These are phyloP conservation scores for Paramecium sexaurelia DNA, from an alignment of 73 alveolate genomes.

Conservation along the genomic window DNA sequence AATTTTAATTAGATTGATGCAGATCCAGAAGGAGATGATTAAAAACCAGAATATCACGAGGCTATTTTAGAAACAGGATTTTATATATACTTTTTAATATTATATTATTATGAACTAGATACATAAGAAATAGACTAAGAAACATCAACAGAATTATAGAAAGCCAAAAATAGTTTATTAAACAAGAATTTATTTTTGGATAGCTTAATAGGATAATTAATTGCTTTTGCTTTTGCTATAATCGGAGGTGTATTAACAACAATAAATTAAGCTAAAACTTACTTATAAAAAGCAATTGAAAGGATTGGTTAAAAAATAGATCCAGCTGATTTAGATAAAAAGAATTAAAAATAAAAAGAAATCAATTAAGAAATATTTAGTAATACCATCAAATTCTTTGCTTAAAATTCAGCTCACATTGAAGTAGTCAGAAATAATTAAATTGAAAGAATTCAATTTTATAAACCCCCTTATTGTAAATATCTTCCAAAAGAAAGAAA, in stretches of 20 bases:
- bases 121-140: constrained; percentile 73
- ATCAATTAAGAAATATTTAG: constrained; percentile 55
- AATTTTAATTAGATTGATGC: constrained; percentile 3
- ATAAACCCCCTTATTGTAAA: constrained; percentile 54
- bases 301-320: constrained; percentile 33
- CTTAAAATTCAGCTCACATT: constrained; percentile 56
- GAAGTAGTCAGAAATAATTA: constrained; percentile 61
- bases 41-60: constrained; percentile 64
- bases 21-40: constrained; percentile 3
- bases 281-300: constrained; percentile 7
- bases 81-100: constrained; percentile 74
- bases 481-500: constrained; percentile 63
- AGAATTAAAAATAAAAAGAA: neutral
- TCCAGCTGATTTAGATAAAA: neutral
- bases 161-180: constrained; percentile 37
- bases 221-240: constrained; percentile 40
- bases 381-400: constrained; percentile 53
- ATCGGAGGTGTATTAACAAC: constrained; percentile 57
- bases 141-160: constrained; percentile 58
- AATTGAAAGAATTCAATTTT: constrained; percentile 58
- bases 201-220: constrained; percentile 16
- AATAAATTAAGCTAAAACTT: constrained; percentile 27
- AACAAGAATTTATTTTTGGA: constrained; percentile 54
- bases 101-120: constrained; percentile 74
- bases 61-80: constrained; percentile 88